Base-by-base conservation (phyloP, 768 basidiomycete genomes). In the Serpula lacrymans region DNA sequence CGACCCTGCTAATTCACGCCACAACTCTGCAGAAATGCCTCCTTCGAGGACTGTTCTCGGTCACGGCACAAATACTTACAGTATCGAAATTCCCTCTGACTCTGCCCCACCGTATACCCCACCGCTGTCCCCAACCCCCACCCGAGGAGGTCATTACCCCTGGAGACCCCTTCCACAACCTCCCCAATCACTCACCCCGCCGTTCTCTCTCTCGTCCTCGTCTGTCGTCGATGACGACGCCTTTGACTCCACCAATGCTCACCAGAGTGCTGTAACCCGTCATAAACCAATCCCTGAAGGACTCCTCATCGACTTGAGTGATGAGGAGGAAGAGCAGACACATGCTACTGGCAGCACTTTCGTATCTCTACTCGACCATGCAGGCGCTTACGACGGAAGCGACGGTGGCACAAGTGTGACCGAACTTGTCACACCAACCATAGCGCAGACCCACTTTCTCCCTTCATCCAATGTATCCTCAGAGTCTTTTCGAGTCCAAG, bases 81-180 rank as follows among this genome's bases (percentile, higher is more conserved):
- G 8, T 32, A 46, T n/a, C 31, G 43, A 3, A 13, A 34, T 8
- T 34, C 34, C 4, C 17, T 34, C 9, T 28, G 43, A 0, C 23
- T 32, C 22, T 27, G 31, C 10, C 21, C 38, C 7, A 34, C 34
- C 3, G 39, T 20, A 6, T 48, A 43, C 13, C 46, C 51, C 13
- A 39, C 49, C 1, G 22, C 41, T 12, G 24, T 49, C 18, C 34
- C 42, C 49, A 7, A 49, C 41, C 27, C 58, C 46, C 21, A 47
- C 33, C 1, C n/a, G n/a, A n/a, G 58, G 65, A 9, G 71, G 65
- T 40, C 78, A 78, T 53, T 80, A 79, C 50, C 65, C 67, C 18
- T 75, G 80, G 4, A 57, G 80, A 26, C 80, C 80, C 25, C 64
- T 82, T n/a, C 80, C 80, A 5, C 68, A 63, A 12, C 71, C 71